These are phyloP conservation scores for Trichoderma gracile DNA, from an alignment of 2,329 filamentous ascomycete species.

Conservation along the genomic window DNA sequence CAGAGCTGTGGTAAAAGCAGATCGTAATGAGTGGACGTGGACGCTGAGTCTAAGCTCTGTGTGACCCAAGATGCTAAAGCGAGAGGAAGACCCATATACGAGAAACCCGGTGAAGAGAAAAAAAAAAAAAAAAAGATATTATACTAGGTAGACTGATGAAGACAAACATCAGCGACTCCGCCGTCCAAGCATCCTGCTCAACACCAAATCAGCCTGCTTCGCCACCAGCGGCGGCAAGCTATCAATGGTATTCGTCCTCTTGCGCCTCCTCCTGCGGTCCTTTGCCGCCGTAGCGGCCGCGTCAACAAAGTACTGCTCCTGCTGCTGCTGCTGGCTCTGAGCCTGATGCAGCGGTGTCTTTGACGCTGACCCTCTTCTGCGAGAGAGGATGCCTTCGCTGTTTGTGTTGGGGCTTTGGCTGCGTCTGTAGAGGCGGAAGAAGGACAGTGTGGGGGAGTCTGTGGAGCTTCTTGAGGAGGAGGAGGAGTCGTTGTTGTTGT, in stretches of 20 bases:
- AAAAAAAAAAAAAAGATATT: no score
- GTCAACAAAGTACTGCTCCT: not conserved
- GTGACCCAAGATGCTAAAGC: no score
- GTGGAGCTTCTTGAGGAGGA: not conserved
- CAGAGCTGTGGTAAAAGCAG: no score
- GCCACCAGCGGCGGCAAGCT: not conserved
- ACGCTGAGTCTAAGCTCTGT: no score
- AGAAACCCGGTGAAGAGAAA: no score
- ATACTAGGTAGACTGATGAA: not conserved
- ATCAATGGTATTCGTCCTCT: slow-evolving; percentile 6
- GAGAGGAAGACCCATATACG: no score
- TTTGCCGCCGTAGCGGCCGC: slow-evolving; percentile 2
- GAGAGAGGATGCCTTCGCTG: slow-evolving; percentile 6
- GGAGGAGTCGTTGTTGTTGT: slow-evolving; percentile 24
- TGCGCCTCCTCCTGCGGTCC: slow-evolving; percentile 19
- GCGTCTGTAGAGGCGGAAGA: slow-evolving; percentile 48
- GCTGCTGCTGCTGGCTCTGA: not conserved
- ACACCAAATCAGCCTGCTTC: slow-evolving; percentile 34
- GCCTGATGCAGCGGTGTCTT: not conserved
- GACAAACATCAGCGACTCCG: slow-evolving; percentile 29
- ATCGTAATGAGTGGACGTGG: slow-evolving; percentile 1
- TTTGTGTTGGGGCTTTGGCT: slow-evolving; percentile 36
- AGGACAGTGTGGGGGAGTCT: slow-evolving; percentile 36
- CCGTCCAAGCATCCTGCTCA: slow-evolving; percentile 43
- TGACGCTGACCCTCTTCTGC: slow-evolving; percentile 22